Base-by-base conservation (phyloP, 192 early-diverging fungal genomes). In the Backusella circina region DNA sequence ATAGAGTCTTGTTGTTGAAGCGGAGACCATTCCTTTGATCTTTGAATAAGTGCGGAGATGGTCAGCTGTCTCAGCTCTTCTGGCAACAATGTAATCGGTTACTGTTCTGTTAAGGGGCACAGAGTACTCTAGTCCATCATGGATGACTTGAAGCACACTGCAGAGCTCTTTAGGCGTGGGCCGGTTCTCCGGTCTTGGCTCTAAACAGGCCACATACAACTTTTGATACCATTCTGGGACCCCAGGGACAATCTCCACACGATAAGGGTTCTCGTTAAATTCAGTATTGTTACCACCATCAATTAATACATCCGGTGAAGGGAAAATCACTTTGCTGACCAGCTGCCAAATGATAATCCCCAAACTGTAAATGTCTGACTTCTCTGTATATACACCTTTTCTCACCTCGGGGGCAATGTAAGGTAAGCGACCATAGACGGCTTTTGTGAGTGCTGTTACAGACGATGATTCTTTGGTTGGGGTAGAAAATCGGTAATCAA, bases 331-430 rank as follows among this genome's bases (percentile, higher is more conserved):
- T 37, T 80, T 80, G 70, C 77, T 81, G 41, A 84, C 80, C 5
- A 88, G 54, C 28, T 88, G 84, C 83, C 84, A 88, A n/a, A 86
- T 75, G 61, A 88, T 84, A 32, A 88, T 82, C 13, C 87, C 87
- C 50, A 88, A 57, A 67, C 85, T 86, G 71, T 88, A 88, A 7
- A 88, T 81, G 71, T 88, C 87, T 28, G 85, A 83, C 23, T 81
- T 84, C 18, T 77, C 70, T 10, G 82, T 85, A 44, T 88, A 88
- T 13, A 83, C 78, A 39, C 86, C 86, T 47, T 80, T 80, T 79
- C 84, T 80, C 9, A 86, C 75, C 70, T 88, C 87, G 1, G 87
- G 87, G 4, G 87, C 85, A 10, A 88, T 79, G 71, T 88, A 88
- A 30, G 87, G 87, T 12, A 86, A 74, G 35, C 84, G 75, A 44